Percentiles rank a stretch among this genome's conserved stretches.
Conservation (phyloP, 257 asterid species). For the Fraxinus cuspidata region DNA sequence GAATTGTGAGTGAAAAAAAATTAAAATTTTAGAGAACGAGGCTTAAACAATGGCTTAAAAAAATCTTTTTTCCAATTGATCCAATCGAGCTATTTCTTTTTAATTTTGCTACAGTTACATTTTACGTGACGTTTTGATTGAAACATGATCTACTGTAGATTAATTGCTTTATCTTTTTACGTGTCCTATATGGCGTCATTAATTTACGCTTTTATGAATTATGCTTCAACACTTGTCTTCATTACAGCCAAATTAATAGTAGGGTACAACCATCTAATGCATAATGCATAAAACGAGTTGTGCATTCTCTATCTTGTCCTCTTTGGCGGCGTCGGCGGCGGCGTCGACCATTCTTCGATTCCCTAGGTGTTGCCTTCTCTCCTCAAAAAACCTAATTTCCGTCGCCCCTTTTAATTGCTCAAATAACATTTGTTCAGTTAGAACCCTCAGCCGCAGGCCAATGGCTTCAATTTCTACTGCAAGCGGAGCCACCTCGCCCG, state of each 20-base stretch:
- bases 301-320: constrained; percentile 34
- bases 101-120: no score
- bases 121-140: no score
- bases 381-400: constrained; percentile 29
- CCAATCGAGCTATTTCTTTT: no score
- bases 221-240: background rate
- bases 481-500: constrained; percentile 26
- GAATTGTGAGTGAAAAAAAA: no score
- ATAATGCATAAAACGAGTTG: constrained; percentile 38
- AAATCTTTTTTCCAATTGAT: no score
- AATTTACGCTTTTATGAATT: background rate
- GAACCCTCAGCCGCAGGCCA: constrained; percentile 21
- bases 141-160: no score
- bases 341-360: constrained; percentile 32
- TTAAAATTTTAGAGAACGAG: no score
- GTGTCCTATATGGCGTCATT: background rate
- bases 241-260: background rate
- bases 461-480: constrained; percentile 44
- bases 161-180: no score
- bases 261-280: background rate
- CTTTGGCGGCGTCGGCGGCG: constrained; percentile 35
- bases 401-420: constrained; percentile 20
- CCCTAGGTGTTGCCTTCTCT: constrained; percentile 38
- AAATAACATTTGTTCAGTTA: constrained; percentile 10
- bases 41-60: no score